These are phyloP conservation scores for Phytophthora litchii DNA, from an alignment of 352 stramenopile species.

Conservation along the genomic window DNA sequence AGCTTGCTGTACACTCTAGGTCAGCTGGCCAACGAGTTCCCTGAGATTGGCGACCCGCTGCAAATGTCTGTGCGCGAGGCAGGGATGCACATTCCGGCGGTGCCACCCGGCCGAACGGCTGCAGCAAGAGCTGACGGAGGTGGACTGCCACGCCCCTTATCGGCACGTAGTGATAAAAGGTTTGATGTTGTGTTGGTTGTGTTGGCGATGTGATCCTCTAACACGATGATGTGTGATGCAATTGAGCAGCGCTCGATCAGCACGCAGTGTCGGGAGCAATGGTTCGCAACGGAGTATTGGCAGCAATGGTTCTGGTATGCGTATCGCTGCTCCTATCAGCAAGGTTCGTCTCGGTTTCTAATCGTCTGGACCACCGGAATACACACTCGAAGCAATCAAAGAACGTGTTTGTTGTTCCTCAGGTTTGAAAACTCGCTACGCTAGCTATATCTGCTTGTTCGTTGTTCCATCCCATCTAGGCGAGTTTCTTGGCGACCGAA, in stretches of 20 bases:
- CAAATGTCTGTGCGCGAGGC: constrained; percentile 68
- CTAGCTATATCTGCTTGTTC: constrained; percentile 10
- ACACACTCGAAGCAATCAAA: constrained; percentile 15
- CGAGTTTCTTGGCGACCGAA: constrained; percentile 62
- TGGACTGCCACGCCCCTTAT: constrained; percentile 57
- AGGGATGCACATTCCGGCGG: constrained; percentile 79
- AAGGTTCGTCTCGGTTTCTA: constrained; percentile 71
- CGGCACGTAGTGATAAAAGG: constrained; percentile 75
- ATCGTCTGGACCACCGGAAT: constrained; percentile 16
- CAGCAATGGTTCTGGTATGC: constrained; percentile 52
- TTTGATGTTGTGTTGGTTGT: constrained; percentile 23
- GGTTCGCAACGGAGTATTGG: constrained; percentile 52
- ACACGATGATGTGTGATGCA: constrained; percentile 3
- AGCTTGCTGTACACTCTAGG: constrained; percentile 92
- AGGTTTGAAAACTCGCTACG: constrained; percentile 6
- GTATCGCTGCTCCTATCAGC: constrained; percentile 64
- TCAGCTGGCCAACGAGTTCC: constrained; percentile 94
- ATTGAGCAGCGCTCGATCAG: constrained; percentile 50
- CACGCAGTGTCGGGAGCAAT: constrained; percentile 59
- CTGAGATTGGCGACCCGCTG: constrained; percentile 90
- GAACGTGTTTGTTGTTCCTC: constrained; percentile 13
- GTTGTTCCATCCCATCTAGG: constrained; percentile 28
- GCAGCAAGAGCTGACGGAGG: constrained; percentile 47
- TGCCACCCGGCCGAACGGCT: constrained; percentile 69
- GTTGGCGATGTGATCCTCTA: constrained; percentile 5